These are phyloP conservation scores for Leccinum pseudoinsigne DNA, from an alignment of 1,284 basidiomycete species.

Conservation along the genomic window DNA sequence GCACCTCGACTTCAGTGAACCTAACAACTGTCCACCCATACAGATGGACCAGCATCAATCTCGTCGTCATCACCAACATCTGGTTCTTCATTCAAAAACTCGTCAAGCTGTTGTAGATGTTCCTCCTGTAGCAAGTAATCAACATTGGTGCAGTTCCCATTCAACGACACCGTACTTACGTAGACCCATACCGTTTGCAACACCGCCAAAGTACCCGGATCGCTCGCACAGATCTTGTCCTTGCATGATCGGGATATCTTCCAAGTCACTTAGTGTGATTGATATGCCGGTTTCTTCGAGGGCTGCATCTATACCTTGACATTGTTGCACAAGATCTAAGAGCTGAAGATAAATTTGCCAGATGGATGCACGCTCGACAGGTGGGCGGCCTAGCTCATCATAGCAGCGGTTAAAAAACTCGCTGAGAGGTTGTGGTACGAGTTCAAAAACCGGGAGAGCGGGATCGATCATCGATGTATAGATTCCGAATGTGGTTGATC, in stretches of 20 bases:
- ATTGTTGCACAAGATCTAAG: too few species aligned
- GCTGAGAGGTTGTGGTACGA: neutral
- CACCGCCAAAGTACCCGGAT: neutral
- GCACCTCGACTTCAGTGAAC: too few species aligned
- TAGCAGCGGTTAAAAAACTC: neutral
- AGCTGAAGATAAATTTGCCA: too few species aligned
- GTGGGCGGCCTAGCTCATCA: neutral
- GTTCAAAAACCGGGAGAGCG: neutral
- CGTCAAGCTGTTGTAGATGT: neutral
- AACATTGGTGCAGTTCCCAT: neutral
- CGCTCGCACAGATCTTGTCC: neutral
- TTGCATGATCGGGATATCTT: neutral
- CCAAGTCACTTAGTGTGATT: too few species aligned
- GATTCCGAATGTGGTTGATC: neutral
- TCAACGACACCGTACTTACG: neutral
- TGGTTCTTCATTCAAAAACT: neutral
- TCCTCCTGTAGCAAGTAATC: neutral
- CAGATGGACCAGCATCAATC: too few species aligned
- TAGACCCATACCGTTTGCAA: neutral
- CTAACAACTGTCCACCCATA: slow-evolving; percentile 32
- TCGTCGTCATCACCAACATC: neutral
- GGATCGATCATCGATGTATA: neutral
- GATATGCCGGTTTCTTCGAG: too few species aligned
- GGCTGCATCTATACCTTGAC: too few species aligned
- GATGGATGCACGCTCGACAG: too few species aligned